Base-by-base conservation (phyloP, 2,329 filamentous ascomycete genomes). In the Penicillium sp. region DNA sequence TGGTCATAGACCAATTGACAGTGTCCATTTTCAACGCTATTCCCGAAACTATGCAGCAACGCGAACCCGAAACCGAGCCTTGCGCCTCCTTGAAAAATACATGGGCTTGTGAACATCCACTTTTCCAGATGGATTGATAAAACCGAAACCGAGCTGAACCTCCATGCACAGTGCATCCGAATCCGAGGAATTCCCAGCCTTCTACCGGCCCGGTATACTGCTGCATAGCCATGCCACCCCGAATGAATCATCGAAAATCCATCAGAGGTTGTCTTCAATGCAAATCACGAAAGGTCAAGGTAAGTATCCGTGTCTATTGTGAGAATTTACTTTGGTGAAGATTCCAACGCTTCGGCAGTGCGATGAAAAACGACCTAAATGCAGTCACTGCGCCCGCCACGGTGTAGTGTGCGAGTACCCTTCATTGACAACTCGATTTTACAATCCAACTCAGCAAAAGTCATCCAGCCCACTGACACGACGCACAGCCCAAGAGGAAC, bases 271-370 rank as follows among this genome's bases (percentile, higher is more conserved):
- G 57, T 35, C 45, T 55, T 10, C 50, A 55, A 22, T 60, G 57
- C 45, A 60, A 60, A 49, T 33, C 48, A 20, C 49, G 57, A 24
- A 60, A 60, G 13, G 57, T 60, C 33, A 60, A 60, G 53, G 57
- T 58, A 44, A 49, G 49, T 1, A 28, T 2, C 16, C 8, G 41
- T 22, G 2, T 25, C 40, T 7, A n/a, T 8, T 5, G 6, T 9
- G n/a, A n/a, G 31, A 7, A 11, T 31, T 13, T 9, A 33, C 13
- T 25, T 27, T 4, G n/a, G n/a, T n/a, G 13, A 7, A 14, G 10
- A 45, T 36, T 18, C 48, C 46, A 44, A 58, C 35, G 14, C 7
- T 20, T 22, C 5, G 25, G 6, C 31, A 60, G 55, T 60, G 57
- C 27, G 55, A 60, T 44, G 57, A 60, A 31, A 50, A 46, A 8